Base-by-base conservation (phyloP, 2,329 filamentous ascomycete species). In the Corinectria fuckeliana region DNA sequence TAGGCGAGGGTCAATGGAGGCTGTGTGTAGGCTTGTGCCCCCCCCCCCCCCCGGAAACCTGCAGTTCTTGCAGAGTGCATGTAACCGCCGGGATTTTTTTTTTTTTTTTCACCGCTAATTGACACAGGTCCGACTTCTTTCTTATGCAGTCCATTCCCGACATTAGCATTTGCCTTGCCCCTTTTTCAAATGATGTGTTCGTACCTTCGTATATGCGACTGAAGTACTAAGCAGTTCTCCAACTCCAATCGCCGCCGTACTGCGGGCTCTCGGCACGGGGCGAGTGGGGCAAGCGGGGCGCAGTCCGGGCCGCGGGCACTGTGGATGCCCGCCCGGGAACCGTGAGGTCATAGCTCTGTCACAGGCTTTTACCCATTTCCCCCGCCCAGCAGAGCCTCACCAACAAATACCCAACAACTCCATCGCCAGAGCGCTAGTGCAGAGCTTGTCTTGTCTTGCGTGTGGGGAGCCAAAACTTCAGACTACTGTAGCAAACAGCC, bases 331-430 rank as follows among this genome's bases (percentile, higher is more conserved):
- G 3, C 39, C 39, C 39, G 21, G 39, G 14, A 23, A 42, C 26
- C 49, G 59, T 68, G 66, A 68, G 63, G 65, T 68, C 66, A 68
- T 61, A 50, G 50, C 34, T 47, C 26, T 42, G 42, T 47, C 53
- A 51, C 45, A 28, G 38, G 38, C 30, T 11, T 16, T 41, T 5
- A 16, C 42, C 4, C 42, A 28, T 10, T 14, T 23, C 23, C 23
- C 41, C 55, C 44, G 48, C 48, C 48, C 25, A 38, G 55, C 45
- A 57, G 55, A 57, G 55, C 55, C 55, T 57, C 55, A 45, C 42
- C 20, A 45, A 28, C 28, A 5, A 16, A n/a, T n/a, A n/a, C 23
- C 25, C 7, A 34, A 7, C 23, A 16, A 45, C 25, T 13, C n/a
- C 41, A 26, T 45, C 41, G 41, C 23, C 41, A 28, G n/a, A 14